Evolutionary conservation across 352 stramenopile species (phyloP).

Genomic region (Phytophthora hibernalis): DNA sequence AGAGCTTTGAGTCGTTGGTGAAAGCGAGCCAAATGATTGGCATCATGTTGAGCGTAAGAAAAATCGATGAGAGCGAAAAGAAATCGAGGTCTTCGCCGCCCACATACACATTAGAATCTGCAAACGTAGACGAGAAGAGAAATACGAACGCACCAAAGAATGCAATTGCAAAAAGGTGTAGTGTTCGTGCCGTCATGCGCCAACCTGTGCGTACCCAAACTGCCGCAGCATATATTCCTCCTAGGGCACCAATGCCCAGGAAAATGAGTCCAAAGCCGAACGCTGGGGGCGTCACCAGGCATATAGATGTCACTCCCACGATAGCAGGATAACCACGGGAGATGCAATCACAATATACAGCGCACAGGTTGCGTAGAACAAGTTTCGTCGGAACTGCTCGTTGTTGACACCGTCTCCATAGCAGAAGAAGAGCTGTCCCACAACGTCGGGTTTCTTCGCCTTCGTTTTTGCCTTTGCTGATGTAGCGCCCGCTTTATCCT

Average conservation of each 20-base stretch:
- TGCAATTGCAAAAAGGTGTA: constrained; percentile 55
- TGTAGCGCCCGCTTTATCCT: constrained; percentile 23
- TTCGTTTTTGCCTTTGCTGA: not conserved
- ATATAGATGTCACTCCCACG: constrained; percentile 76
- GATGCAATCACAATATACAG: constrained; percentile 63
- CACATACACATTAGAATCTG: constrained; percentile 76
- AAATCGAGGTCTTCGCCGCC: constrained; percentile 77
- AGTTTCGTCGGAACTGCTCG: constrained; percentile 72
- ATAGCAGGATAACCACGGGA: constrained; percentile 67
- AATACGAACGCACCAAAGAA: constrained; percentile 81
- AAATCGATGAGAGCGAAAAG: constrained; percentile 81
- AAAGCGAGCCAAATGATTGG: constrained; percentile 92
- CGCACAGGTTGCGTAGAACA: constrained; percentile 76
- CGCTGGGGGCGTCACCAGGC: constrained; percentile 73
- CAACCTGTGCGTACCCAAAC: constrained; percentile 80
- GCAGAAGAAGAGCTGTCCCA: constrained; percentile 82
- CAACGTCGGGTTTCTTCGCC: constrained; percentile 58
- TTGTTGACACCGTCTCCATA: constrained; percentile 71
- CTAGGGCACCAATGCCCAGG: constrained; percentile 55
- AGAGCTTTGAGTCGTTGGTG: constrained; percentile 88
- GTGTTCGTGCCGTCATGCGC: constrained; percentile 76
- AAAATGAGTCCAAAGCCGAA: constrained; percentile 87
- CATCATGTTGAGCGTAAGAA: constrained; percentile 90
- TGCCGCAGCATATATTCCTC: constrained; percentile 52
- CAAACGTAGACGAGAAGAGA: constrained; percentile 82